Conservation (phyloP, 768 basidiomycete genomes). For the Mycena capillaripes region DNA sequence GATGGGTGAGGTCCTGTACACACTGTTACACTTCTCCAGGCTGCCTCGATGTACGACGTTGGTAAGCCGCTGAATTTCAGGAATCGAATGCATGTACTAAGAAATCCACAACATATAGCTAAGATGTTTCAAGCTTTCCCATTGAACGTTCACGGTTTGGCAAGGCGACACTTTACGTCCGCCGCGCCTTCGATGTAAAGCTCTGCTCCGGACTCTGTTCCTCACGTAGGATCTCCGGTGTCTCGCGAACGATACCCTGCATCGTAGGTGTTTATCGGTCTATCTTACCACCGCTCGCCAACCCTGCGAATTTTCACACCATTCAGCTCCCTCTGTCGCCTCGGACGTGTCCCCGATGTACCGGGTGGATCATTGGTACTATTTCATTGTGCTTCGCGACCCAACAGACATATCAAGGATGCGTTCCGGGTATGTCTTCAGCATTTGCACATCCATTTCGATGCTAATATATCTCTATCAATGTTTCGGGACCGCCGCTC, state of each 20-base stretch:
- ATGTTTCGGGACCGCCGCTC: background rate
- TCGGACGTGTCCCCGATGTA: background rate
- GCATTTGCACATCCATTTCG: background rate
- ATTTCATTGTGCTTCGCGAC: background rate
- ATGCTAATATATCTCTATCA: background rate
- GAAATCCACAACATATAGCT: too few relatives aligned
- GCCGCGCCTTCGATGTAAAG: background rate
- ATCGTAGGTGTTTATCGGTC: too few relatives aligned
- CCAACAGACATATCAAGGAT: background rate
- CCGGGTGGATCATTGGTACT: background rate
- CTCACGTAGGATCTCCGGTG: too few relatives aligned
- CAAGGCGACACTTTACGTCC: background rate
- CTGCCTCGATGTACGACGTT: background rate
- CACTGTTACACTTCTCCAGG: background rate
- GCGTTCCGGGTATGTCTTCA: background rate
- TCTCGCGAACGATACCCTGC: too few relatives aligned
- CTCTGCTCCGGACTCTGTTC: too few relatives aligned
- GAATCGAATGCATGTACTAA: too few relatives aligned
- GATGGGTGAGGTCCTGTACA: background rate
- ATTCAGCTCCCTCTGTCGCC: too few relatives aligned
- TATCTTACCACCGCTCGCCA: too few relatives aligned
- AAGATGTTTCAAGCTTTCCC: too few relatives aligned
- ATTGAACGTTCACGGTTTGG: too few relatives aligned
- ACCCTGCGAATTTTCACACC: too few relatives aligned
- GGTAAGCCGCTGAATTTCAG: too few relatives aligned